Evolutionary conservation across 495 filamentous ascomycete genomes (phyloP), one percentile per base, ranked within the genome.

Genomic region (Daldinia loculata): DNA sequence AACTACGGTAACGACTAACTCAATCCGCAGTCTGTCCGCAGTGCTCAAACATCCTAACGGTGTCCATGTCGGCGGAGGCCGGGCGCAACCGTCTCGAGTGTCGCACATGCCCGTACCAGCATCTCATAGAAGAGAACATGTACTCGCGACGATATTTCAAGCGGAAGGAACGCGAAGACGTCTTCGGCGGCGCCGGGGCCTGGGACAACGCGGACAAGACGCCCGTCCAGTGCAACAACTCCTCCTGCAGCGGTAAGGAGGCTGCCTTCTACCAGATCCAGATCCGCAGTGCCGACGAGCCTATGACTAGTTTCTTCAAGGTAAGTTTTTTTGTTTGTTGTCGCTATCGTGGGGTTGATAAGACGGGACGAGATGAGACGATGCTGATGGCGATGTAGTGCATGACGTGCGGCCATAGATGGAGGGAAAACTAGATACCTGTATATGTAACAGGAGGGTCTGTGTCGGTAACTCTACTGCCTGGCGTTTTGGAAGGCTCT

Each of bases 211-310:
- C 94, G 36, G 89, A 97, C 71, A 92, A 92, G 83, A 87, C 68
- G 22, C 63, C 80, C 84, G 89, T 91, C 41, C 91, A 93, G 85
- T 99, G 95, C 78, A 85, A 90, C 11, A 86, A 86, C 34, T 36
- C 29, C 53, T 88, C 92, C 48, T 99, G 95, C 82, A 84, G 89
- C 65, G 91, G 92, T 32, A 81, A 85, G 55, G 87, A 92, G 81
- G 95, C 96, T 38, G 96, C 92, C 65, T 98, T 93, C 86, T 96
- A 93, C 82, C 92, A 95, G 86, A 89, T 98, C 74, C 95, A 99
- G 86, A 98, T 97, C 82, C 90, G 95, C 64, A 97, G 93, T 83
- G 95, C 96, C 43, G 95, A 99, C 82, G 95, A 99, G 85, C 95
- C 95, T 58, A 97, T 97, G 93, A 99, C 95, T 53, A 92, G 87